phyloP scores from a whole-genome alignment of 2,329 filamentous ascomycete genomes.

The Atkinsonella hypoxylon region DNA sequence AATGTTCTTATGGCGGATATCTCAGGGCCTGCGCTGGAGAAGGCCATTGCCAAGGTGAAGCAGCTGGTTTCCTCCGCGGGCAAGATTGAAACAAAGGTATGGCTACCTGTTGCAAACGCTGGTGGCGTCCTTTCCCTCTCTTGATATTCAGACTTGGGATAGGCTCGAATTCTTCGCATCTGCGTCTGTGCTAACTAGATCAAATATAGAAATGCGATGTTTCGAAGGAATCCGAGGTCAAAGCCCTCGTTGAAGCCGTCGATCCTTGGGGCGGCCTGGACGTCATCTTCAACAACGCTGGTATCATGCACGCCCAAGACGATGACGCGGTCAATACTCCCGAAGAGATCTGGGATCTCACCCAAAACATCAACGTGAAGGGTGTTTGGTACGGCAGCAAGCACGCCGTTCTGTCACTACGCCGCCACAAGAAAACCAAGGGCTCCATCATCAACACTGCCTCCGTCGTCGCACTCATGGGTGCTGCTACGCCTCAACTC shows the following conservation, averaged over 20 bases:
- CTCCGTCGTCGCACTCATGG: constrained; percentile 77
- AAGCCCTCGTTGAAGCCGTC: constrained; percentile 59
- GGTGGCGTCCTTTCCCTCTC: not conserved
- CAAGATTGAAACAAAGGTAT: constrained; percentile 48
- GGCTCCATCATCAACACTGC: constrained; percentile 88
- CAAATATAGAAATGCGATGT: constrained; percentile 50
- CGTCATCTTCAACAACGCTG: constrained; percentile 94
- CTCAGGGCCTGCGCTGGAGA: constrained; percentile 64
- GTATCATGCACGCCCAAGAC: constrained; percentile 85
- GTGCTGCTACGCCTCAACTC: constrained; percentile 76
- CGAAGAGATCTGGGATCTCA: constrained; percentile 88
- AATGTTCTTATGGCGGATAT: constrained; percentile 79
- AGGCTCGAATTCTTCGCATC: not conserved
- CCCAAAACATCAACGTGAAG: constrained; percentile 92
- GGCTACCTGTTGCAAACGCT: too few species aligned
- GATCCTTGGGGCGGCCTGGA: constrained; percentile 83
- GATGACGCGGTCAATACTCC: constrained; percentile 72
- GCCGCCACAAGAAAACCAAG: constrained; percentile 65
- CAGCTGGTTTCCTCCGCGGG: constrained; percentile 52
- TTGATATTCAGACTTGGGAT: not conserved
- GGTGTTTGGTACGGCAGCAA: constrained; percentile 96
- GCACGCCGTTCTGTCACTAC: constrained; percentile 73
- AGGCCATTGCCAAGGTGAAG: constrained; percentile 62
- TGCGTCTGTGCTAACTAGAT: not conserved
- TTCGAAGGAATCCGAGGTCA: constrained; percentile 69